These are phyloP conservation scores for Melampsora medusae DNA, from an alignment of 1,284 basidiomycete species.

Conservation along the genomic window DNA sequence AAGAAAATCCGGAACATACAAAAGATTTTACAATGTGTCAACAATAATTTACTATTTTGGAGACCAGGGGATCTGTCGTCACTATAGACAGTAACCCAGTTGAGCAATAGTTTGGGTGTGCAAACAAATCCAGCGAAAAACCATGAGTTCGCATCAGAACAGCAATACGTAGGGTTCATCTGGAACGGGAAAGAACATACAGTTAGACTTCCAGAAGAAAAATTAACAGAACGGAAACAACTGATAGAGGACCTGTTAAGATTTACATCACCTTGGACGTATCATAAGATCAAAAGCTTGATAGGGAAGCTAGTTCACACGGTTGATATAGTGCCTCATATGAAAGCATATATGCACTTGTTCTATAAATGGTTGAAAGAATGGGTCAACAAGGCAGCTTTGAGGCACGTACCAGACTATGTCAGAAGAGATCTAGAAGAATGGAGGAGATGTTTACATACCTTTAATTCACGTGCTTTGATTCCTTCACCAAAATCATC, in stretches of 20 bases:
- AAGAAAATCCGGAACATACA: too few species aligned
- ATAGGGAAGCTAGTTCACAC: background rate
- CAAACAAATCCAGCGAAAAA: background rate
- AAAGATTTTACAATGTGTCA: background rate
- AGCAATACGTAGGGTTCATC: background rate
- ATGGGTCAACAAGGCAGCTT: background rate
- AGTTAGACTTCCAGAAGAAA: constrained; percentile 1
- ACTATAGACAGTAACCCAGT: background rate
- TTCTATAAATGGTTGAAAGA: background rate
- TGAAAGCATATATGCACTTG: background rate
- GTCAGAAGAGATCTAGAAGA: background rate
- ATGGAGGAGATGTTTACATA: too few species aligned
- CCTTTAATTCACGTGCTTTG: too few species aligned
- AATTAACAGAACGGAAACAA: background rate
- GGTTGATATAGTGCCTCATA: background rate
- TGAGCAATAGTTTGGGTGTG: background rate
- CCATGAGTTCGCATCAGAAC: background rate
- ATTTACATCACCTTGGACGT: background rate
- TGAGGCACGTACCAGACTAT: background rate
- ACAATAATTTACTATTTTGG: too few species aligned
- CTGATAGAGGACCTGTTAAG: background rate
- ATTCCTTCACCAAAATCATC: too few species aligned
- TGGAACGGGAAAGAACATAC: constrained; percentile 15
- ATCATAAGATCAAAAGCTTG: background rate
- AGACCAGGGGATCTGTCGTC: too few species aligned